Base-by-base conservation (phyloP, 768 basidiomycete species). In the Chlorophyllum brunneum region DNA sequence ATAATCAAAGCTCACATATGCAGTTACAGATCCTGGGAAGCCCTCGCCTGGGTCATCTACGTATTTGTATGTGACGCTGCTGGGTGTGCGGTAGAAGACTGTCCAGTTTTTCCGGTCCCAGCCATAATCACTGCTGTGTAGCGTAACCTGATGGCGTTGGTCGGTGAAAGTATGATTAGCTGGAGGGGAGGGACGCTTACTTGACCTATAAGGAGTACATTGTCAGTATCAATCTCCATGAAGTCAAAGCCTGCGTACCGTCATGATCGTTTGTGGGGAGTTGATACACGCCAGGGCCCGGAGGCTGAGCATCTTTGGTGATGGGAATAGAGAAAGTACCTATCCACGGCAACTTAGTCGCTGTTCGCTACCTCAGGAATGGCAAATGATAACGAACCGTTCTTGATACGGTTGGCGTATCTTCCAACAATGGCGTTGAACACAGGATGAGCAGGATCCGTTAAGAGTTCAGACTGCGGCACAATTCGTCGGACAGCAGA, bases 21-120 rank as follows among this genome's bases (percentile, higher is more conserved):
- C 74, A 5, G 66, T 71, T 4, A 77, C 75, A 31, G 55, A 70
- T 30, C 79, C 80, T 2, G 80, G 80, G 56, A 80, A 83, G 1
- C 80, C 81, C 61, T 82, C 74, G 48, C 76, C 73, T 5, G 73
- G 80, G 6, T 67, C 56, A 59, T 83, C 82, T 23, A 79, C 24
- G 53, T 79, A 78, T 51, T 70, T 70, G 62, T 74, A 83, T 0
- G 77, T 80, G 2, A 83, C 78, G 44, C 77, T 77, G 1, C 70
- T 75, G 15, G 66, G 56, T 4, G 70, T 68, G 55, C 66, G 70
- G 10, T 67, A 63, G 0, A 74, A 71, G 5, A 81, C 54, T 2
- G 73, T 79, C 81, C 81, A 83, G 63, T 76, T 77, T 5, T 76
- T 73, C 13, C 74, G 70, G 58, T 83, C 83, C 73, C 76, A 85